Conservation (phyloP, 768 basidiomycete genomes). For the Suillus tomentosus region DNA sequence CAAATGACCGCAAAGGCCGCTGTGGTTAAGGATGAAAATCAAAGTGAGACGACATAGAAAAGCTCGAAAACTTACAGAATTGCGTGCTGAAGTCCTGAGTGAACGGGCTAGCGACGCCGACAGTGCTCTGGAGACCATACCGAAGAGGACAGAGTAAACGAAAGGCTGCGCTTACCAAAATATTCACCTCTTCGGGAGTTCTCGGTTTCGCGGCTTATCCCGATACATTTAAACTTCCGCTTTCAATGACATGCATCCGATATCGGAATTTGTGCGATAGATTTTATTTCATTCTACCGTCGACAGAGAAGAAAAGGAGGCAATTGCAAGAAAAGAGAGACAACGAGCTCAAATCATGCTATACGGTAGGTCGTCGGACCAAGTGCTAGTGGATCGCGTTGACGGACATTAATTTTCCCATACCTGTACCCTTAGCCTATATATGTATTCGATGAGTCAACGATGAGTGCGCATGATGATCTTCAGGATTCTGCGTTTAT, state of each 20-base stretch:
- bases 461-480: not conserved
- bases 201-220: conserved; percentile 31
- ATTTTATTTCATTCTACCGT: too few species aligned
- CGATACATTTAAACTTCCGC: conserved; percentile 28
- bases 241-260: not conserved
- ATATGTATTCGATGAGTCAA: not conserved
- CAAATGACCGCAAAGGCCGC: conserved; percentile 68
- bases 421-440: too few species aligned
- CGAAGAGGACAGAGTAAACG: conserved; percentile 25
- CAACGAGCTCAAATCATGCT: too few species aligned
- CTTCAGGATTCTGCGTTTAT: not conserved
- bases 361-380: too few species aligned
- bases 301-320: too few species aligned
- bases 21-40: conserved; percentile 23
- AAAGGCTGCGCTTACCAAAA: conserved; percentile 18
- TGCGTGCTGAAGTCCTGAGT: conserved; percentile 40
- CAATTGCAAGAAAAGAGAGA: too few species aligned
- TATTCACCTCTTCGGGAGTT: conserved; percentile 29
- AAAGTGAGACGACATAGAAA: not conserved
- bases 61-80: conserved; percentile 32
- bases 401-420: too few species aligned
- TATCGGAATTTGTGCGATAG: too few species aligned
- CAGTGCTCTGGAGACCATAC: conserved; percentile 49
- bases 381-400: too few species aligned
- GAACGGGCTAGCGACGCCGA: conserved; percentile 45